Evolutionary conservation across 2,329 filamentous ascomycete species (phyloP).

Genomic region (Colletotrichum viniferum): DNA sequence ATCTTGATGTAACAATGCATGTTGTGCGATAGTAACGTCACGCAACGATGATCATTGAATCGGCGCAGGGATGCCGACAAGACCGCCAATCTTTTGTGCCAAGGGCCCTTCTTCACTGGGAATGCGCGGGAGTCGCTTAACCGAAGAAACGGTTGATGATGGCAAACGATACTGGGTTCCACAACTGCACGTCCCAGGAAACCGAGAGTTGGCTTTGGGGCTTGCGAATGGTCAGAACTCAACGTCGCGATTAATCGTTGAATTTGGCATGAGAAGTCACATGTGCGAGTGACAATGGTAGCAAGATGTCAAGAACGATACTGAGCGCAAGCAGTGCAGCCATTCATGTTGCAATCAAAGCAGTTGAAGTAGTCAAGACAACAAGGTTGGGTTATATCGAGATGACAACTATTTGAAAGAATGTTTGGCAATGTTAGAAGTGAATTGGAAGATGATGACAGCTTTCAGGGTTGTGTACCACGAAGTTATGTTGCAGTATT

Average conservation of each 20-base stretch:
- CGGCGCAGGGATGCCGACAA: background rate
- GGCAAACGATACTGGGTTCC: fast-evolving
- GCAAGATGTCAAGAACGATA: background rate
- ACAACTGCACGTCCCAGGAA: background rate
- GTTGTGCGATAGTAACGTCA: background rate
- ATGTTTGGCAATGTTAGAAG: background rate
- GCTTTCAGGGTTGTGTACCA: background rate
- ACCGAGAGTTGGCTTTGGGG: background rate
- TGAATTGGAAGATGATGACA: background rate
- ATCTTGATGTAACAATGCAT: background rate
- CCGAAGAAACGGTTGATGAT: background rate
- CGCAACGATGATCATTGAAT: background rate
- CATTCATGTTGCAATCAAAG: background rate
- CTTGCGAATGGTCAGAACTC: background rate
- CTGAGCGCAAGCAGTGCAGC: background rate
- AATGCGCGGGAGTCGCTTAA: fast-evolving
- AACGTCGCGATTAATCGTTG: background rate
- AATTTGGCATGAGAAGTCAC: background rate
- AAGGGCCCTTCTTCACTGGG: background rate
- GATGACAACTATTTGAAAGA: background rate
- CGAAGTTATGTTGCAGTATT: background rate
- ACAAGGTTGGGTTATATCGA: background rate
- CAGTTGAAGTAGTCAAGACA: background rate
- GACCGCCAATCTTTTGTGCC: background rate
- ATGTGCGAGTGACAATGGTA: fast-evolving